A percentile compares a stretch with the other conserved stretches of the same genome.
These are phyloP conservation scores for Coriaria nepalensis DNA, from an alignment of 306 rosid species.

Conservation along the genomic window DNA sequence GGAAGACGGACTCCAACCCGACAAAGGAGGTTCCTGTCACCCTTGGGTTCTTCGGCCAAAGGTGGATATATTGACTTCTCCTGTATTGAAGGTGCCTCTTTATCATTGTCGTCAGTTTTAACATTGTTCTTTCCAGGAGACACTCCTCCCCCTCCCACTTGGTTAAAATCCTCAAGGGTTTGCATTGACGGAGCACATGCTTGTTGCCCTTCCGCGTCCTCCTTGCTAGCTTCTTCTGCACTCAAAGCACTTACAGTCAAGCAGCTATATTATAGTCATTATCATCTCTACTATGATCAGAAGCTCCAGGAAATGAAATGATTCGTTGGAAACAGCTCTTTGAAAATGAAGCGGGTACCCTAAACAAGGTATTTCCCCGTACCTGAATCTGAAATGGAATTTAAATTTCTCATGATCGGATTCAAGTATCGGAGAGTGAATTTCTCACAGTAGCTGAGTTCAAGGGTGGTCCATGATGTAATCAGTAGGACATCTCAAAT, in stretches of 20 bases:
- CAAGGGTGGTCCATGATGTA: no score
- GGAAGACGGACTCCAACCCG: constrained; percentile 89
- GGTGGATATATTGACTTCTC: constrained; percentile 47
- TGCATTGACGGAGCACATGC: constrained; percentile 73
- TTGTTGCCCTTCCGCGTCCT: constrained; percentile 51
- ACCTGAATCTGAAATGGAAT: no score
- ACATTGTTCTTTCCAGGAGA: constrained; percentile 24
- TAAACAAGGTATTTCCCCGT: no score
- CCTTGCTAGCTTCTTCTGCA: constrained; percentile 45
- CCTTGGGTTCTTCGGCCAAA: constrained; percentile 81
- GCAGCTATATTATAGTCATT: no score
- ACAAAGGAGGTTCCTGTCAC: constrained; percentile 61
- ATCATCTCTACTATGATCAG: no score
- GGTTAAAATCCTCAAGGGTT: constrained; percentile 34
- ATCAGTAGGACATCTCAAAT: no score
- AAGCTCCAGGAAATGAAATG: no score
- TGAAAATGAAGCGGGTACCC: no score
- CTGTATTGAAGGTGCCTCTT: constrained; percentile 25
- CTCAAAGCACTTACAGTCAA: constrained; percentile 12
- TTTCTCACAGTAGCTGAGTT: no score
- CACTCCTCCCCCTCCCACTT: not conserved
- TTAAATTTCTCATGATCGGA: no score
- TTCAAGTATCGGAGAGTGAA: no score
- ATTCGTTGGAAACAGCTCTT: no score
- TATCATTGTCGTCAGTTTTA: constrained; percentile 19